Evolutionary conservation across 169 alveolate species (phyloP).

Genomic region (Plasmodium vivax): DNA sequence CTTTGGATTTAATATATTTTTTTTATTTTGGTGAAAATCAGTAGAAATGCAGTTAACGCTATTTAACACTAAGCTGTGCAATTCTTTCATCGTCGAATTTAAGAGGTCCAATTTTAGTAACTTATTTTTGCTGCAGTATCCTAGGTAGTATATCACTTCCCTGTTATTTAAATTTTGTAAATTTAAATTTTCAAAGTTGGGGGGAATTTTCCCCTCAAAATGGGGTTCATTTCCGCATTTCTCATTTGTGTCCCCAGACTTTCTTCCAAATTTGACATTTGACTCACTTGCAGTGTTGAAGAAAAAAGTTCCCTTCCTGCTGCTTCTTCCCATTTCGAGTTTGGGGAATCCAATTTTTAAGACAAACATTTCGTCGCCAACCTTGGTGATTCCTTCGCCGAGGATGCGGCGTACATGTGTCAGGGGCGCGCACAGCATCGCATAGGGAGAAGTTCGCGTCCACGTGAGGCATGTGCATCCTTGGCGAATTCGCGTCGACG

Average conservation of each 20-base stretch:
- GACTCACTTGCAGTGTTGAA: slow-evolving; percentile 11
- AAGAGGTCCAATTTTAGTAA: not conserved
- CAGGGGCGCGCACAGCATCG: not conserved
- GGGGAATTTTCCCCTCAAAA: not conserved
- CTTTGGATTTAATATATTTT: slow-evolving; percentile 67
- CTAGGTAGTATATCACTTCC: slow-evolving; percentile 47
- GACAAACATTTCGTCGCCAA: slow-evolving; percentile 28
- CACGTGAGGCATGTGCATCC: not conserved
- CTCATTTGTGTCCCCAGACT: not conserved
- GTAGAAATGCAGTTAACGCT: slow-evolving; percentile 35
- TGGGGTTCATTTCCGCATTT: not conserved
- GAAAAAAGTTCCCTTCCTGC: not conserved
- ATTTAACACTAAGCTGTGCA: slow-evolving; percentile 23
- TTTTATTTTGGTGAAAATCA: slow-evolving; percentile 32
- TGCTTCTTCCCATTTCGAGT: not conserved
- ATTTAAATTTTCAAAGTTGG: slow-evolving; percentile 15
- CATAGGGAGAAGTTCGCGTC: not conserved
- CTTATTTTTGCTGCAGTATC: slow-evolving; percentile 68
- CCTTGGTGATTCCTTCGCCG: slow-evolving; percentile 2
- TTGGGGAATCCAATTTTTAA: slow-evolving; percentile 23
- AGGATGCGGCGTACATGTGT: slow-evolving; percentile 4
- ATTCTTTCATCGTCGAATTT: slow-evolving; percentile 36
- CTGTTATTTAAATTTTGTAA: slow-evolving; percentile 55
- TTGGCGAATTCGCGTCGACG: not conserved
- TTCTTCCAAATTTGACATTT: not conserved